These are phyloP conservation scores for Saccharomycopsis crataegensis DNA, from an alignment of 1,139 yeast species.

Conservation along the genomic window DNA sequence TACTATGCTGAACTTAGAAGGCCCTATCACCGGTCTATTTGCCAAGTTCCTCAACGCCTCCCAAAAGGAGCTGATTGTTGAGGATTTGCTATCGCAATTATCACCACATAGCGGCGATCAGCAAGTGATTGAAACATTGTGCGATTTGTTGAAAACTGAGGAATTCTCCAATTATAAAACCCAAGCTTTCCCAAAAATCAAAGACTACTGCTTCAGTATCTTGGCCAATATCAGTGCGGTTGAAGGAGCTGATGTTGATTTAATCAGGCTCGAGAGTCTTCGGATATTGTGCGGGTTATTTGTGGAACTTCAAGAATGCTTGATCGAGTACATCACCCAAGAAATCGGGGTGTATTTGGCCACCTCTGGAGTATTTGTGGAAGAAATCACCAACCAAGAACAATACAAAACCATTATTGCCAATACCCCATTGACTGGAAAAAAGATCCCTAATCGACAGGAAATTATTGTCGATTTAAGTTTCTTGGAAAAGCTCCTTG, in stretches of 20 bases:
- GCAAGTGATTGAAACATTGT: not conserved
- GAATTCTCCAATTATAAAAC: not conserved
- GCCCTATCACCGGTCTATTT: not conserved
- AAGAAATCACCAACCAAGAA: not conserved
- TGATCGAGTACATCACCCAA: not conserved
- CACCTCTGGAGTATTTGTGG: not conserved
- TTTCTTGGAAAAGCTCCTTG: constrained; percentile 6
- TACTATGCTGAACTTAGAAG: not conserved
- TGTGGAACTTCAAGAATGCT: not conserved
- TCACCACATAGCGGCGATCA: not conserved
- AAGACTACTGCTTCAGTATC: not conserved
- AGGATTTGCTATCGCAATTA: constrained; percentile 13
- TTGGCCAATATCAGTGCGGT: not conserved
- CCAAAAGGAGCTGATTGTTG: constrained; percentile 13
- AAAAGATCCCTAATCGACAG: too few species aligned
- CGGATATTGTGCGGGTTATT: not conserved
- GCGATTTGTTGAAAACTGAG: not conserved
- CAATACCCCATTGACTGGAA: not conserved
- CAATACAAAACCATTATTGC: not conserved
- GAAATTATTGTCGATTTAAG: not conserved
- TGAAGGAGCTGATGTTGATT: not conserved
- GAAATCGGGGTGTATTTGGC: not conserved
- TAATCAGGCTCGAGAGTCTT: not conserved
- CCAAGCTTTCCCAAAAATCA: constrained; percentile 14
- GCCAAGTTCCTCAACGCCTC: constrained; percentile 15